phyloP scores from a whole-genome alignment of 2,329 filamentous ascomycete species.

The Talaromyces albobiverticillius region DNA sequence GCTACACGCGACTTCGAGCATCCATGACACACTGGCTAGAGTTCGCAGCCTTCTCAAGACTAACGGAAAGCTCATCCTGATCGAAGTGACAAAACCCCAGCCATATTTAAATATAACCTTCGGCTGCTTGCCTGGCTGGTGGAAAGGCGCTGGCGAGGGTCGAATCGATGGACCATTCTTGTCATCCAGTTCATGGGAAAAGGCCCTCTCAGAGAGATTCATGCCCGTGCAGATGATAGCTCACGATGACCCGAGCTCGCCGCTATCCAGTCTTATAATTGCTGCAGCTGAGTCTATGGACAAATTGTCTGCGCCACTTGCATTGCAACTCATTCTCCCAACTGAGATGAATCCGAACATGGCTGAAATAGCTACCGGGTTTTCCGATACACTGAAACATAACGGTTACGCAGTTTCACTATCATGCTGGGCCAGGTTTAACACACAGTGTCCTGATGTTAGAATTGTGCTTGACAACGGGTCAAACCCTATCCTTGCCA shows the following conservation, averaged over 20 bases:
- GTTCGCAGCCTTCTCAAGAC: constrained; percentile 31
- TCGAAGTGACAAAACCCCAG: constrained; percentile 37
- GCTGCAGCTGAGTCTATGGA: neutral
- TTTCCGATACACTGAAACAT: neutral
- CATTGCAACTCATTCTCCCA: neutral
- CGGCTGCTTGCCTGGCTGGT: too few relatives aligned
- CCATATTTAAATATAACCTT: too few relatives aligned
- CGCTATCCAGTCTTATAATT: neutral
- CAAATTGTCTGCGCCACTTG: neutral
- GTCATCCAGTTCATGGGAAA: neutral
- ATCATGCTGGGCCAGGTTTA: neutral
- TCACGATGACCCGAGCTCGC: neutral
- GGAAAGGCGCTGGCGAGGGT: too few relatives aligned
- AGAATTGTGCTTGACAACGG: neutral
- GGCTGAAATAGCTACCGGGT: neutral
- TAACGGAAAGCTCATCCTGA: constrained; percentile 45
- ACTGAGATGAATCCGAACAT: neutral
- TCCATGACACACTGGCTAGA: constrained; percentile 23
- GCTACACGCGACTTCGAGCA: constrained; percentile 28
- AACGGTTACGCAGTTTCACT: neutral
- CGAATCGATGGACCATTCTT: too few relatives aligned
- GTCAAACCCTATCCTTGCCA: neutral
- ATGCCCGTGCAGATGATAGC: constrained; percentile 26
- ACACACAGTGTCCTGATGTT: too few relatives aligned
- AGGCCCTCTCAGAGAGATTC: neutral